These are phyloP conservation scores for Dryas drummondii DNA, from an alignment of 306 rosid species.

Conservation along the genomic window DNA sequence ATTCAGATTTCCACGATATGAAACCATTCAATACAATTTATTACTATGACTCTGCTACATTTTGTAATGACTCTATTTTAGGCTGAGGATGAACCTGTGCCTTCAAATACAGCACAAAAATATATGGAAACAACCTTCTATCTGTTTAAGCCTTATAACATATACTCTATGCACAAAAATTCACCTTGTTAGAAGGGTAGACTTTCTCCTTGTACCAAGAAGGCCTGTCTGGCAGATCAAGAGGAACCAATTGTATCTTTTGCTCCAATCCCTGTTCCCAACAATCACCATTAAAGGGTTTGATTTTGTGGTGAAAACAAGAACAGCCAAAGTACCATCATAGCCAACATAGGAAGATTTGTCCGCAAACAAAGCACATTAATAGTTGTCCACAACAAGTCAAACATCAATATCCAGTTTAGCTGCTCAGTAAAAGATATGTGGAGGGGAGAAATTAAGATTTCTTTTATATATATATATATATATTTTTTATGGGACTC, in stretches of 20 bases:
- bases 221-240: constrained; percentile 77
- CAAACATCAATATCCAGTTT: not conserved
- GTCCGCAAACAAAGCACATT: not conserved
- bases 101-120: not conserved
- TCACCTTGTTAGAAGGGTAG: constrained; percentile 73
- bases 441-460: not conserved
- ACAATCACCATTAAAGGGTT: not conserved
- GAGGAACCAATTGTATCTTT: constrained; percentile 63
- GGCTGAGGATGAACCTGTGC: constrained; percentile 5
- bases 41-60: not conserved
- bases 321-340: not conserved
- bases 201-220: constrained; percentile 83
- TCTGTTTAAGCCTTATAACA: not conserved
- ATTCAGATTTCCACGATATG: not conserved
- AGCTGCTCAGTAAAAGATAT: not conserved
- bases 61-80: not conserved
- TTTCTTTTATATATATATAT: not conserved
- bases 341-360: not conserved
- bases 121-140: not conserved
- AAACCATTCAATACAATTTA: not conserved
- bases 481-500: not conserved
- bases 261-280: constrained; percentile 67
- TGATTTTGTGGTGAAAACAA: not conserved
- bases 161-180: not conserved
- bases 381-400: not conserved